A percentile compares a stretch with the other conserved stretches of the same genome.
Conservation (phyloP, 208 protist genomes). For the Leishmania aethiopica region DNA sequence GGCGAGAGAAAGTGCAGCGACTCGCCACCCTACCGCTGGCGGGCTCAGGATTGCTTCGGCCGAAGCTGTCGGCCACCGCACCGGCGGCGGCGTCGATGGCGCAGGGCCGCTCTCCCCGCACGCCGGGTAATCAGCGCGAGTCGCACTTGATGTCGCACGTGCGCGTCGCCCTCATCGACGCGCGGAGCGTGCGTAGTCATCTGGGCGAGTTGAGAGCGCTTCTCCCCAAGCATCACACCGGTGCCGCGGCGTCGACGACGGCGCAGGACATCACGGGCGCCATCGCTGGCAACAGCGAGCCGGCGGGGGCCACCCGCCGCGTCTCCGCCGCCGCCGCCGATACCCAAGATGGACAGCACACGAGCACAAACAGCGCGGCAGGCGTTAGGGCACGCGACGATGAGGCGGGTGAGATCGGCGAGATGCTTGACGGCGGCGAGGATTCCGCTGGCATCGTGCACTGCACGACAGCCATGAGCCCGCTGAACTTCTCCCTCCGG, state of each 20-base stretch:
- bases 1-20: background rate
- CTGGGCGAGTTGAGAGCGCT: slow-evolving; percentile 18
- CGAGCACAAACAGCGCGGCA: background rate
- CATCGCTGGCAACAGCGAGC: slow-evolving; percentile 2
- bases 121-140: slow-evolving; percentile 18
- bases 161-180: slow-evolving; percentile 28
- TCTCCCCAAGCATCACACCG: background rate
- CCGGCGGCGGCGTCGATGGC: background rate
- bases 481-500: background rate
- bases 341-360: background rate
- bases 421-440: background rate
- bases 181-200: slow-evolving; percentile 18
- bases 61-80: background rate
- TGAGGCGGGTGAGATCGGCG: background rate
- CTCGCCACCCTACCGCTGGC: background rate
- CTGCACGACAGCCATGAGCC: slow-evolving; percentile 3
- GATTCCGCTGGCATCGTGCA: background rate
- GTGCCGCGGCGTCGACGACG: background rate
- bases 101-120: slow-evolving; percentile 7
- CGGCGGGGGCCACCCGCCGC: background rate
- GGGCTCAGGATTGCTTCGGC: background rate
- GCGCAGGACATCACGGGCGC: background rate
- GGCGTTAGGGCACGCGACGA: background rate
- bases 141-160: slow-evolving; percentile 13
- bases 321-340: background rate